Percentiles rank a stretch among this genome's conserved stretches.
phyloP scores from a whole-genome alignment of 2,329 filamentous ascomycete genomes.

The Drechslerella stenobrocha region DNA sequence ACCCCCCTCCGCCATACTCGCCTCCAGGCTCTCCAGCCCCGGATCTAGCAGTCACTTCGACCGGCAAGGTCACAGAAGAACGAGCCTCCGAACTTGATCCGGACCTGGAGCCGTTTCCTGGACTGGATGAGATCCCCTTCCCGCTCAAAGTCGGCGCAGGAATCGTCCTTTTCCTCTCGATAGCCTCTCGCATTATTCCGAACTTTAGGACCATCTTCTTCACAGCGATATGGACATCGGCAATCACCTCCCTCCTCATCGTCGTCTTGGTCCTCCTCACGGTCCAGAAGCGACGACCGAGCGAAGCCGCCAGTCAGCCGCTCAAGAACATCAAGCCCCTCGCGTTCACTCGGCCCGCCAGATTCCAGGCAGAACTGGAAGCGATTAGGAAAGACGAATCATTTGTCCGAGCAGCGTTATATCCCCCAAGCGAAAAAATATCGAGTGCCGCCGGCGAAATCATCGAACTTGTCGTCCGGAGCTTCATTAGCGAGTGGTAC shows the following conservation, averaged over 20 bases:
- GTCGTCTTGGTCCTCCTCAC: constrained; percentile 22
- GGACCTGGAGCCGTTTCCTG: constrained; percentile 21
- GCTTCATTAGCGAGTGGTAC: constrained; percentile 91
- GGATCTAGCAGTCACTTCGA: constrained; percentile 11
- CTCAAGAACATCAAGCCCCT: constrained; percentile 51
- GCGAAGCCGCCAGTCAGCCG: constrained; percentile 37
- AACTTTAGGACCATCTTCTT: constrained; percentile 47
- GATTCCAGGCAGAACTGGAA: constrained; percentile 48
- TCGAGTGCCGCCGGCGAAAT: constrained; percentile 79
- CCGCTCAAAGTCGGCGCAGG: constrained; percentile 42
- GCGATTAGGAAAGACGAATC: constrained; percentile 49
- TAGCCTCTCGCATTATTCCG: constrained; percentile 40
- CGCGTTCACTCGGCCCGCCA: constrained; percentile 48
- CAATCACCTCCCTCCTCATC: constrained; percentile 31
- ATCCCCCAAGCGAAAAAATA: constrained; percentile 73
- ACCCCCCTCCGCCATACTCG: constrained; percentile 46
- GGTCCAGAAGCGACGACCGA: constrained; percentile 24
- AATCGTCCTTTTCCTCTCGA: constrained; percentile 43
- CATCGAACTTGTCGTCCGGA: constrained; percentile 73
- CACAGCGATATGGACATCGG: constrained; percentile 44
- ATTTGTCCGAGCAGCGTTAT: constrained; percentile 62
- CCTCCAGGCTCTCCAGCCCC: constrained; percentile 34
- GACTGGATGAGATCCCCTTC: constrained; percentile 39
- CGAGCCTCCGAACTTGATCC: constrained; percentile 9
- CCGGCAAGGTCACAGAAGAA: constrained; percentile 13